Base-by-base conservation (phyloP, 805 yeast genomes). In the Ogataea ganodermae region DNA sequence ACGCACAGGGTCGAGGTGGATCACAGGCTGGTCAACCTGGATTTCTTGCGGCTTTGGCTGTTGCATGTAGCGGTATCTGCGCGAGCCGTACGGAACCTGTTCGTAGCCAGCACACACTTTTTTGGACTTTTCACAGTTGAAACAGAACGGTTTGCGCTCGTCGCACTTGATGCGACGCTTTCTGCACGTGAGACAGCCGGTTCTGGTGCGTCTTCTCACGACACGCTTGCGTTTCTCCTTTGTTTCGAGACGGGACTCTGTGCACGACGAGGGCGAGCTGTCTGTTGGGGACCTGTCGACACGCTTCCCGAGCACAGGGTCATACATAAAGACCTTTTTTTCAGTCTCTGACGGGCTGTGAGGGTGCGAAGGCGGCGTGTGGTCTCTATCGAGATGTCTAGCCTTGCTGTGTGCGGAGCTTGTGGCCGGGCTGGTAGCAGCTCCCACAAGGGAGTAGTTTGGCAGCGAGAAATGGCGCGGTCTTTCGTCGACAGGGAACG, bases 101-200 rank as follows among this genome's bases (percentile, higher is more conserved):
- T 79, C 86, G 60, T 85, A 84, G 4, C 89, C 90, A n/a, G 80
- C 66, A 56, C 91, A 85, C 9, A 76, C 74, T 49, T 84, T 82
- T 59, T 79, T 79, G 20, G 81, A 72, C 47, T 84, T 75, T 55
- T 80, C 83, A 61, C 91, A 85, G 58, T 85, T 84, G 56, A 70
- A 72, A 61, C 91, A 85, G 47, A 75, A 71, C 1, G 90, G 89
- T 57, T 81, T 84, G 41, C 83, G 65, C 67, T 85, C 91, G 64
- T 85, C 91, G 65, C 91, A 85, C 67, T 84, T 84, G 58, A 84
- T 82, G 37, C 90, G 70, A 51, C 90, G 68, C 59, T 80, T 77
- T 27, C 90, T 73, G 61, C 91, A 85, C 1, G 91, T 85, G 46
- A 83, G 65, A 62, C 91, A 85, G 2, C 92, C 92, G 0, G 90